Percentiles rank a stretch among this genome's conserved stretches.
phyloP scores from a whole-genome alignment of 805 yeast species.

The Kazachstania bromeliacearum region DNA sequence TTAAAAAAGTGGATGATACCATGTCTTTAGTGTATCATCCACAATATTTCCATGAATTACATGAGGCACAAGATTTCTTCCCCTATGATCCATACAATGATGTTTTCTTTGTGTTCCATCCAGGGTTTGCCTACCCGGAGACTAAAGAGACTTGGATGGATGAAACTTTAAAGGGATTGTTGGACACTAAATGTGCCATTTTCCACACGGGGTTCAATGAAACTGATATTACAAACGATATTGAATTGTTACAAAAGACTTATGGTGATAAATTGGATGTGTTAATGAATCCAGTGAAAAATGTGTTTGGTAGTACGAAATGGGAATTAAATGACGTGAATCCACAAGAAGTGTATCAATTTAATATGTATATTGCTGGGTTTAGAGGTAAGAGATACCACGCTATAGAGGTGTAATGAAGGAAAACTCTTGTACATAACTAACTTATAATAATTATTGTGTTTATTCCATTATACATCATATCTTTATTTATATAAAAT shows the following conservation, averaged over 20 bases:
- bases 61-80: conserved; percentile 89
- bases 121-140: conserved; percentile 84
- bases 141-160: conserved; percentile 81
- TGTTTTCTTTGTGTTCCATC: conserved; percentile 88
- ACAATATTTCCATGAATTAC: conserved; percentile 82
- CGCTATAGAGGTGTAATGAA: conserved; percentile 40
- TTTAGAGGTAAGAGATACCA: conserved; percentile 96
- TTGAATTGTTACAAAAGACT: conserved; percentile 55
- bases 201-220: conserved; percentile 87
- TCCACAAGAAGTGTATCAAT: conserved; percentile 93
- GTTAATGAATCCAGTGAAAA: conserved; percentile 62
- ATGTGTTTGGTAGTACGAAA: conserved; percentile 76
- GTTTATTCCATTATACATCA: too few relatives aligned
- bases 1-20: conserved; percentile 64
- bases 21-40: conserved; percentile 80
- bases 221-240: conserved; percentile 60
- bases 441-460: too few relatives aligned
- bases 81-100: conserved; percentile 98
- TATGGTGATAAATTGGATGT: conserved; percentile 75
- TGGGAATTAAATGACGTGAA: conserved; percentile 89
- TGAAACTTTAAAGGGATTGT: conserved; percentile 72
- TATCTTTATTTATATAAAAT: too few relatives aligned
- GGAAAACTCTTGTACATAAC: neutral
- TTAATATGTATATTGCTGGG: conserved; percentile 83
- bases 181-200: conserved; percentile 90